Evolutionary conservation across 1,284 basidiomycete genomes (phyloP).

Genomic region (Ceratobasidium sp.): DNA sequence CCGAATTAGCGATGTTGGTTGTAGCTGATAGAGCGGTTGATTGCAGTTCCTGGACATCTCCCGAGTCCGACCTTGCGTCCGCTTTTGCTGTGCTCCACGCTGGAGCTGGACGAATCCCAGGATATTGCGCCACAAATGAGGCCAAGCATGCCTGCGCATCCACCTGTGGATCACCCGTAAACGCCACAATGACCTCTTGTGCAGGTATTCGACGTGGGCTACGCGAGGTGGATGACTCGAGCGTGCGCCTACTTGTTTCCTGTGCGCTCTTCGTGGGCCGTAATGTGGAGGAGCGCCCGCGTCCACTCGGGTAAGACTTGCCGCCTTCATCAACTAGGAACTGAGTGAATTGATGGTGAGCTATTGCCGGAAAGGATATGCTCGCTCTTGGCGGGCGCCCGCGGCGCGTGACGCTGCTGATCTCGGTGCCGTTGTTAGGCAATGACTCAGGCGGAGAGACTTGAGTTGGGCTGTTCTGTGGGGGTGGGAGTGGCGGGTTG

Average conservation of each 20-base stretch:
- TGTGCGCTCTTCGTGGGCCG: slow-evolving; percentile 6
- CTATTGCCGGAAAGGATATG: slow-evolving; percentile 20
- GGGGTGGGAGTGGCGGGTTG: neutral
- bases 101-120: slow-evolving; percentile 24
- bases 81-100: slow-evolving; percentile 1
- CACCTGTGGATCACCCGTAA: slow-evolving; percentile 30
- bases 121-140: slow-evolving; percentile 36
- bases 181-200: slow-evolving; percentile 22
- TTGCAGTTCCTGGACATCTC: neutral
- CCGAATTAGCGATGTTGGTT: neutral
- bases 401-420: neutral
- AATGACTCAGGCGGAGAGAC: slow-evolving; percentile 1
- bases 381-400: slow-evolving; percentile 25
- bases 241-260: neutral
- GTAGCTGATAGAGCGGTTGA: neutral
- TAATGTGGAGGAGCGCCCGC: neutral
- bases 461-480: neutral
- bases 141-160: slow-evolving; percentile 34
- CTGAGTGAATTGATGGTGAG: slow-evolving; percentile 25
- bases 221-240: neutral
- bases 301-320: neutral
- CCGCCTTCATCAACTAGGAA: slow-evolving; percentile 14
- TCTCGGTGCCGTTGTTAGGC: neutral
- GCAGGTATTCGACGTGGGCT: neutral
- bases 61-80: neutral